Percentiles rank a stretch among this genome's conserved stretches.
Conservation (phyloP, 176 grass and related monocot species). For the Paspalum vaginatum region DNA sequence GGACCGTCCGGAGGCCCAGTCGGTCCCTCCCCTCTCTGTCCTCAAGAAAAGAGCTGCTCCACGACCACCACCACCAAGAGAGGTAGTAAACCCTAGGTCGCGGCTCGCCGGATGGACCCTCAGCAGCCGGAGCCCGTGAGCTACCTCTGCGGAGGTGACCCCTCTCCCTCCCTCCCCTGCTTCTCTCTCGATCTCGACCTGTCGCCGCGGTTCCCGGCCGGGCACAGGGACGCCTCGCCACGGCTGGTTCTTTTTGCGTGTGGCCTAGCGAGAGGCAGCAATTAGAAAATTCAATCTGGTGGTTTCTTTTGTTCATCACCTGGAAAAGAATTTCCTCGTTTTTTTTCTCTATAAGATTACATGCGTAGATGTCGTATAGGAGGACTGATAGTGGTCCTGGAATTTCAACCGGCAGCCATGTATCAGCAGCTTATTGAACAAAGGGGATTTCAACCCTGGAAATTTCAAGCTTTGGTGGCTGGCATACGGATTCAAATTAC, state of each 20-base stretch:
- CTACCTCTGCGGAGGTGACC: constrained; percentile 57
- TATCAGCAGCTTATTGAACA: too few species aligned
- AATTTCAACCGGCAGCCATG: not conserved
- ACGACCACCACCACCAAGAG: too few species aligned
- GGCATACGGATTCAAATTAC: not conserved
- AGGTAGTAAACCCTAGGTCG: constrained; percentile 6
- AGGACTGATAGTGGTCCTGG: not conserved
- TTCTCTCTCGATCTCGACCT: not conserved
- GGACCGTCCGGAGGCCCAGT: not conserved
- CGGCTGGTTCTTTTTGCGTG: not conserved
- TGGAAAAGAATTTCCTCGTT: not conserved
- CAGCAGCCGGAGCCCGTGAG: constrained; percentile 58
- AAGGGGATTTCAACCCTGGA: not conserved
- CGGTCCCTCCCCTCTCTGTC: not conserved
- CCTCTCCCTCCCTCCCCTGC: not conserved
- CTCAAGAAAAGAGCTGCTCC: too few species aligned
- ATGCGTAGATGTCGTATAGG: not conserved
- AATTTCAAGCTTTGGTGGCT: not conserved
- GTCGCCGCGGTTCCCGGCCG: not conserved
- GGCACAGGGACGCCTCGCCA: not conserved
- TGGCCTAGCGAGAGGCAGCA: not conserved
- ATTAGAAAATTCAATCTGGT: not conserved
- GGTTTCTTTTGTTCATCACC: not conserved
- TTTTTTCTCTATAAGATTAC: not conserved
- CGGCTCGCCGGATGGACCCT: constrained; percentile 41